phyloP scores from a whole-genome alignment of 768 basidiomycete genomes.

The Leccinum fibrillosum region DNA sequence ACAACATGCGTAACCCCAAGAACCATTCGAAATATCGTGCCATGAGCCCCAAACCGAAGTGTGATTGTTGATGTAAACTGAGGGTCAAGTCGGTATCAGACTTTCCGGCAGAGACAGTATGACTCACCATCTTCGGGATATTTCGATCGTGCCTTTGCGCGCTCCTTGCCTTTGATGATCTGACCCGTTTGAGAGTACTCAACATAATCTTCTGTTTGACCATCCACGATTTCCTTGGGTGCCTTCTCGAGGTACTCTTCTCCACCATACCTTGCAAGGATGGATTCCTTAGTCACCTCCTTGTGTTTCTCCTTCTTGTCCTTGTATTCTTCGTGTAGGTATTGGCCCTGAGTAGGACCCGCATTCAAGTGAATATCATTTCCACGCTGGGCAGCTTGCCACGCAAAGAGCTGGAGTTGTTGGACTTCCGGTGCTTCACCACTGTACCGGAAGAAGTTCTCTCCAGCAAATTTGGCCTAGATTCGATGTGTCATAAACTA shows the following conservation, averaged over 20 bases:
- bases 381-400: constrained; percentile 91
- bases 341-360: constrained; percentile 93
- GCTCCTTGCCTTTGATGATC: constrained; percentile 88
- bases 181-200: constrained; percentile 94
- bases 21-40: constrained; percentile 65
- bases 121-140: constrained; percentile 92
- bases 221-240: constrained; percentile 90
- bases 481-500: constrained; percentile 2
- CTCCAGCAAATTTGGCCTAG: constrained; percentile 89
- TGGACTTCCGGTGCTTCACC: constrained; percentile 95
- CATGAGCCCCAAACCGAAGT: constrained; percentile 97
- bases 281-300: constrained; percentile 84
- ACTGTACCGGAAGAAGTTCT: constrained; percentile 90
- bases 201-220: constrained; percentile 96
- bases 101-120: not conserved
- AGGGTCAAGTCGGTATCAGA: not conserved
- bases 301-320: constrained; percentile 91
- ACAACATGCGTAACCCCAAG: constrained; percentile 96
- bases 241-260: constrained; percentile 85
- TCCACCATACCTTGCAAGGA: constrained; percentile 91
- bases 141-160: constrained; percentile 83
- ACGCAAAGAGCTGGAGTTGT: constrained; percentile 91
- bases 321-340: constrained; percentile 86
- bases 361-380: constrained; percentile 95
- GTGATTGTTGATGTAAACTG: constrained; percentile 91